Conservation (phyloP, 2,329 filamentous ascomycete species). For the Aschersonia sp. region DNA sequence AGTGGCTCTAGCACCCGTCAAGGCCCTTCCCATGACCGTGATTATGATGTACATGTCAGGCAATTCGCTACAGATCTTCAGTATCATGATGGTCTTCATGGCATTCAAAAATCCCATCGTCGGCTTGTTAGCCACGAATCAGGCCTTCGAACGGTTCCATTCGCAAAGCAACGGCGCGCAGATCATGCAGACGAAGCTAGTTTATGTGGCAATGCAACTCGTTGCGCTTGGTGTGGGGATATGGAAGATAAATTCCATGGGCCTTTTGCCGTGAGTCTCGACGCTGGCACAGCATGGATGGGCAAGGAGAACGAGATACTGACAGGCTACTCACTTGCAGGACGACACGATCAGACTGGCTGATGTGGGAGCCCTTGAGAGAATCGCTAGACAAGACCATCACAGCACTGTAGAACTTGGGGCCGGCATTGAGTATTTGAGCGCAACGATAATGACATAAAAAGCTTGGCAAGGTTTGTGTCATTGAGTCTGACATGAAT, state of each 20-base stretch:
- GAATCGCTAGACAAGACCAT: slow-evolving; percentile 53
- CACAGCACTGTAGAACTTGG: slow-evolving; percentile 24
- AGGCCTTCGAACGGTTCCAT: slow-evolving; percentile 84
- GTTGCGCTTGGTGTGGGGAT: slow-evolving; percentile 72
- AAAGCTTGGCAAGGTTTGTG: no score
- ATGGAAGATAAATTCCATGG: slow-evolving; percentile 97
- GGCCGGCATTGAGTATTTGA: neutral
- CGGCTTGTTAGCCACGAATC: slow-evolving; percentile 68
- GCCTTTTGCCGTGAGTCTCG: slow-evolving; percentile 65
- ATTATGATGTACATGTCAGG: slow-evolving; percentile 99
- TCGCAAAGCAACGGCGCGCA: slow-evolving; percentile 61
- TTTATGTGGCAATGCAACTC: slow-evolving; percentile 79
- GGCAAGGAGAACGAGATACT: neutral
- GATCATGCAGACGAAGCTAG: slow-evolving; percentile 70
- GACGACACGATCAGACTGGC: slow-evolving; percentile 92
- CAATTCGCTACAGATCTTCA: slow-evolving; percentile 96
- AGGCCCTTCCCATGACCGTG: slow-evolving; percentile 91
- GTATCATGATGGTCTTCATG: slow-evolving; percentile 99
- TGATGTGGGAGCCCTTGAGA: slow-evolving; percentile 81
- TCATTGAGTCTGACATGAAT: no score
- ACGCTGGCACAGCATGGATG: neutral
- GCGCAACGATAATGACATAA: neutral
- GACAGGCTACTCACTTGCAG: slow-evolving; percentile 24
- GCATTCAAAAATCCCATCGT: slow-evolving; percentile 92
- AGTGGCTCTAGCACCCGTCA: slow-evolving; percentile 82